Evolutionary conservation across 371 early-diverging fungal genomes (phyloP).

Genomic region (Mortierella sp.): DNA sequence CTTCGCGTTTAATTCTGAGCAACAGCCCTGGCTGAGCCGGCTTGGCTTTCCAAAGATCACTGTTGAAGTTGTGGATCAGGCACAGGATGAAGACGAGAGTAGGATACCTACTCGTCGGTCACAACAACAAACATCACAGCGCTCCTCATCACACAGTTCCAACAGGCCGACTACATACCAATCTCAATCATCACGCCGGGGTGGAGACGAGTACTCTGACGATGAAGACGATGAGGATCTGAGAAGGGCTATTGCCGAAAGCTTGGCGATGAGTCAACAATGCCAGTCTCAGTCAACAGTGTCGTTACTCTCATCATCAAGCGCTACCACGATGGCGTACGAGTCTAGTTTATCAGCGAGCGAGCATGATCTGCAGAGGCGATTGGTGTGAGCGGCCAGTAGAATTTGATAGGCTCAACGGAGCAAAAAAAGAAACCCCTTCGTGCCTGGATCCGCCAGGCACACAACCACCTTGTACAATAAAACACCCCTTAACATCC

Average conservation of each 20-base stretch:
- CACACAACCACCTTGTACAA: background rate
- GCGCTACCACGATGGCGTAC: background rate
- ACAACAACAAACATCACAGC: slow-evolving; percentile 17
- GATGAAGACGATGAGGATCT: slow-evolving; percentile 45
- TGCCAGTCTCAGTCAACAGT: slow-evolving; percentile 21
- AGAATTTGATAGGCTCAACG: background rate
- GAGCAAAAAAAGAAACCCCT: background rate
- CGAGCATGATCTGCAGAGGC: background rate
- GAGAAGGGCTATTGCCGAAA: slow-evolving; percentile 40
- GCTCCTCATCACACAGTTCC: background rate
- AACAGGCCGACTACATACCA: background rate
- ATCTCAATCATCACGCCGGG: background rate
- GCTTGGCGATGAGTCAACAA: slow-evolving; percentile 39
- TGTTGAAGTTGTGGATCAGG: slow-evolving; percentile 47
- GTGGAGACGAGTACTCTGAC: slow-evolving; percentile 19
- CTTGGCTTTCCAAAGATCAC: slow-evolving; percentile 54
- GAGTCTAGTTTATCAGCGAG: background rate
- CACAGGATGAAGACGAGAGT: slow-evolving; percentile 27
- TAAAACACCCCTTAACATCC: background rate
- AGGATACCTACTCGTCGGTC: slow-evolving; percentile 1
- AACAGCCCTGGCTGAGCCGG: slow-evolving; percentile 52
- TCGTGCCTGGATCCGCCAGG: background rate
- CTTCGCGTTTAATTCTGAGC: slow-evolving; percentile 56
- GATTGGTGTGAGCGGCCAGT: background rate
- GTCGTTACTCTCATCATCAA: background rate